These are phyloP conservation scores for Musa balbisiana DNA, from an alignment of 202 grass and related monocot species.

Conservation along the genomic window DNA sequence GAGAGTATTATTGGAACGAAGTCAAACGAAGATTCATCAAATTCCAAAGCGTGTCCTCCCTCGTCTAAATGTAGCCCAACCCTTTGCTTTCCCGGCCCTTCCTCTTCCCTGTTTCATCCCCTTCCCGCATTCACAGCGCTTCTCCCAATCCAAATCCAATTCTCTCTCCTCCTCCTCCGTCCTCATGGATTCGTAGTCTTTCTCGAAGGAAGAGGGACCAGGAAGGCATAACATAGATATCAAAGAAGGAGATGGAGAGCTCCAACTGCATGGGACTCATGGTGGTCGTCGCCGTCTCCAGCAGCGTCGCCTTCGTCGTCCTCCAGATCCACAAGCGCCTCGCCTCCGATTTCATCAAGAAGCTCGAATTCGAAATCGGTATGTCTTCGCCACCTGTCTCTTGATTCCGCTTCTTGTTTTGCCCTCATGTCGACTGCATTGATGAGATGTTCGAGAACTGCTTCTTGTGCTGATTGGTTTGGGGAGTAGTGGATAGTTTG, in stretches of 20 bases:
- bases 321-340: conserved; percentile 19
- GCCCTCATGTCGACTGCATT: too few relatives aligned
- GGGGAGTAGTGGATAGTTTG: too few relatives aligned
- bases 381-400: too few relatives aligned
- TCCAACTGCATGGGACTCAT: neutral
- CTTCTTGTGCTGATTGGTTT: too few relatives aligned
- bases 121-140: neutral
- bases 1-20: too few relatives aligned
- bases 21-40: too few relatives aligned
- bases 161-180: neutral
- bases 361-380: conserved; percentile 11
- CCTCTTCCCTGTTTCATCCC: neutral
- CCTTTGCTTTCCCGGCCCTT: neutral
- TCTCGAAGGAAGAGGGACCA: neutral
- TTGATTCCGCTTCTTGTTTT: neutral
- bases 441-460: too few relatives aligned
- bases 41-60: neutral
- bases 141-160: neutral
- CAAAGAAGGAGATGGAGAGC: conserved; percentile 1
- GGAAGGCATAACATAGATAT: neutral
- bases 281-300: conserved; percentile 9
- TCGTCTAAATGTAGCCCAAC: neutral
- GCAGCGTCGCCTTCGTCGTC: neutral
- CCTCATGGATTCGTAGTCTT: neutral
- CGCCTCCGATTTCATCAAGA: conserved; percentile 7